Conservation (phyloP, 192 early-diverging fungal genomes). For the Coemansia sp. region DNA sequence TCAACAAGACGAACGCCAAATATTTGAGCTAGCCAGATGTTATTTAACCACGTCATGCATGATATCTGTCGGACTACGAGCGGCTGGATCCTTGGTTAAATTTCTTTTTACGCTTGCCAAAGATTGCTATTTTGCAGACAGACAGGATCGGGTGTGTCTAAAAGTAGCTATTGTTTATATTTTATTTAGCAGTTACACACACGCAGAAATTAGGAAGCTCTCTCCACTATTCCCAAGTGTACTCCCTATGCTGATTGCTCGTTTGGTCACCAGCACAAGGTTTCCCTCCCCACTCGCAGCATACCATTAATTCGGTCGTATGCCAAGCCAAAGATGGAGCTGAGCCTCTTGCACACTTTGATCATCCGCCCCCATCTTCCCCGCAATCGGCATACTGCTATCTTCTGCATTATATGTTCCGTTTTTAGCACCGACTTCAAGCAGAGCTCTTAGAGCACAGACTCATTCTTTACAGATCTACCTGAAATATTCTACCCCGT, state of each 20-base stretch:
- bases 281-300: neutral
- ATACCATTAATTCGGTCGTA: neutral
- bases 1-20: neutral
- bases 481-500: neutral
- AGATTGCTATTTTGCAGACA: neutral
- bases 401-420: neutral
- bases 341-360: neutral
- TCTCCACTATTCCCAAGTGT: neutral
- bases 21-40: neutral
- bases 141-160: neutral
- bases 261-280: too few species aligned
- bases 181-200: neutral
- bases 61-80: neutral
- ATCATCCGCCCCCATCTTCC: neutral
- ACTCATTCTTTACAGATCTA: neutral
- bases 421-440: neutral
- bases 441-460: neutral
- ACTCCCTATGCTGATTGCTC: too few species aligned
- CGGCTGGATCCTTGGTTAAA: neutral
- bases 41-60: neutral
- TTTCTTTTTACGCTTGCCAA: neutral
- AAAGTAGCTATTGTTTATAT: conserved; percentile 3
- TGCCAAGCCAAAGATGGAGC: neutral
- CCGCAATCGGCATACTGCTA: neutral
- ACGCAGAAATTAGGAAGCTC: neutral